Percentiles rank a stretch among this genome's conserved stretches.
These are phyloP conservation scores for Ampelocalamus luodianensis DNA, from an alignment of 176 grass and related monocot species.

Conservation along the genomic window DNA sequence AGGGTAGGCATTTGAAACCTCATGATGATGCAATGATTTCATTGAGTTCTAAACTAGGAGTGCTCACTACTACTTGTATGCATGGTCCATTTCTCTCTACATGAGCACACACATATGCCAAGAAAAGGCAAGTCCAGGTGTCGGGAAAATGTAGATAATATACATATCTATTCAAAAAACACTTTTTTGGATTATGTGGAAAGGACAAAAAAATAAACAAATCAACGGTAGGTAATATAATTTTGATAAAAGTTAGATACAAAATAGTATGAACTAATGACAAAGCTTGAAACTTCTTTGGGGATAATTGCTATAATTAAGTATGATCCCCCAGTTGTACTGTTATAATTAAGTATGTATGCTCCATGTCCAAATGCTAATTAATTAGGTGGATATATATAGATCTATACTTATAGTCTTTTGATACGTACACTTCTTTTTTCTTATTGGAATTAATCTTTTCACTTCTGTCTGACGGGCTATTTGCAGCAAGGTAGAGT, in stretches of 20 bases:
- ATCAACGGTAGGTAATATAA: not conserved
- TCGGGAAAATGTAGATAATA: conserved; percentile 13
- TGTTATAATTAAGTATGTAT: not conserved
- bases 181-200: conserved; percentile 7
- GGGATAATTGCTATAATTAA: too few relatives aligned
- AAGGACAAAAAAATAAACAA: not conserved
- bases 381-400: not conserved
- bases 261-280: not conserved
- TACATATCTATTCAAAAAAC: conserved; percentile 27
- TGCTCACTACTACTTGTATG: not conserved
- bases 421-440: not conserved
- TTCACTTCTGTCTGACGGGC: not conserved
- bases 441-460: too few relatives aligned
- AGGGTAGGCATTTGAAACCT: conserved; percentile 5
- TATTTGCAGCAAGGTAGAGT: conserved; percentile 45
- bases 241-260: not conserved
- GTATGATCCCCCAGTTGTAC: not conserved
- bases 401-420: not conserved
- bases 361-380: not conserved
- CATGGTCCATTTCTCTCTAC: not conserved
- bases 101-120: conserved; percentile 12
- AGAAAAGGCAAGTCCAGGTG: conserved; percentile 35
- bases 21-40: conserved; percentile 65
- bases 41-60: conserved; percentile 1
- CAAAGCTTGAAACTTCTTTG: not conserved